A percentile compares a stretch with the other conserved stretches of the same genome.
These are phyloP conservation scores for Eucalyptus polyanthemos DNA, from an alignment of 345 rosid species.

Conservation along the genomic window DNA sequence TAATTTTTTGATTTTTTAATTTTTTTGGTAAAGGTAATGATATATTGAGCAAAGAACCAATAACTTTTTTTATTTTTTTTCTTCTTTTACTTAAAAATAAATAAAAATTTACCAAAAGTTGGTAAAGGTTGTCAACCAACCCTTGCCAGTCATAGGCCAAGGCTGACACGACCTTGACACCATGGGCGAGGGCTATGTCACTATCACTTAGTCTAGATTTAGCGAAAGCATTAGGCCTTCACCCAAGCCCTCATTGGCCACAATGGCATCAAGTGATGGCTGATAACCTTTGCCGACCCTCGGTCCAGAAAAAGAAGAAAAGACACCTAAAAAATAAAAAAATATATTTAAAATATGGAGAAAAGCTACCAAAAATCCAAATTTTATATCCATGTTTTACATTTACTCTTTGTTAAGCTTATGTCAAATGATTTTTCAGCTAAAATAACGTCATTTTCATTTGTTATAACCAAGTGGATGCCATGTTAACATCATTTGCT, in stretches of 20 bases:
- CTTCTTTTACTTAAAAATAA: too few species aligned
- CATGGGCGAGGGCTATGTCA: not conserved
- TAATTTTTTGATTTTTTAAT: too few species aligned
- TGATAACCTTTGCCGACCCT: not conserved
- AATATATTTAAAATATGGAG: not conserved
- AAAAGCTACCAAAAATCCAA: too few species aligned
- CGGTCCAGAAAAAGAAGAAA: not conserved
- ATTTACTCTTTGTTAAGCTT: too few species aligned
- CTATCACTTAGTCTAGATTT: not conserved
- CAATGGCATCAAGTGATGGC: not conserved
- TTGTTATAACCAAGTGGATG: accelerated
- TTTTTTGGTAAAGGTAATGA: too few species aligned
- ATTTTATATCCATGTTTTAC: accelerated
- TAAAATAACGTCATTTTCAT: accelerated
- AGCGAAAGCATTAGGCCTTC: not conserved
- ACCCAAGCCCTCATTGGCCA: not conserved
- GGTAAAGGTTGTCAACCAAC: accelerated
- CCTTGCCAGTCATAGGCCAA: accelerated
- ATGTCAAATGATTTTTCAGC: accelerated
- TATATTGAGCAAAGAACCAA: too few species aligned
- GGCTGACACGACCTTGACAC: accelerated
- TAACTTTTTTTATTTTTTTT: too few species aligned
- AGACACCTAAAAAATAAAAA: too few species aligned
- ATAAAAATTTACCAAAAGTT: too few species aligned
- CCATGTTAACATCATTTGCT: not conserved